Evolutionary conservation across 2,329 filamentous ascomycete species (phyloP).

Genomic region (Dothistroma septosporum): DNA sequence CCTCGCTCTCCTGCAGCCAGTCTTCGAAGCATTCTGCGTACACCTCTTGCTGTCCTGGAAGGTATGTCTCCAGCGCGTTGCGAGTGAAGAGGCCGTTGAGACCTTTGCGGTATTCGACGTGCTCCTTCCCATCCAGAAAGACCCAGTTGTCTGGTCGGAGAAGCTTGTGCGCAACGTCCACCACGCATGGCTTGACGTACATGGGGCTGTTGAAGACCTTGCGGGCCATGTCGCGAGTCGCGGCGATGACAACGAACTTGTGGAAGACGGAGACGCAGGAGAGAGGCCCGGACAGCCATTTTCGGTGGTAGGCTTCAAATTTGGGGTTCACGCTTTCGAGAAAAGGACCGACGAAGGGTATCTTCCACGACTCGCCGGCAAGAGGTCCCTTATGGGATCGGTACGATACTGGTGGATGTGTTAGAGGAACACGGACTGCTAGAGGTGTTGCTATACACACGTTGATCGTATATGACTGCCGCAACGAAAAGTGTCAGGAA

Average conservation of each 20-base stretch:
- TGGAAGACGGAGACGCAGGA: constrained; percentile 99
- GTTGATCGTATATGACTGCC: constrained; percentile 81
- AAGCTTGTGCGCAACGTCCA: constrained; percentile 90
- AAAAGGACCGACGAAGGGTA: constrained; percentile 75
- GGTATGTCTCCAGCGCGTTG: constrained; percentile 78
- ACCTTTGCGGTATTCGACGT: constrained; percentile 96
- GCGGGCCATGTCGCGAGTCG: constrained; percentile 87
- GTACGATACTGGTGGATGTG: constrained; percentile 41
- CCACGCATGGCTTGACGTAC: constrained; percentile 93
- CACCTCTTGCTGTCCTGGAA: constrained; percentile 87
- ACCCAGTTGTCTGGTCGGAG: constrained; percentile 93
- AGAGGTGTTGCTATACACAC: constrained; percentile 52
- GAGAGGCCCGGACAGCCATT: constrained; percentile 86
- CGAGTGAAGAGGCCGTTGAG: constrained; percentile 93
- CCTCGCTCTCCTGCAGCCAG: constrained; percentile 68
- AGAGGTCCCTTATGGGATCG: constrained; percentile 46
- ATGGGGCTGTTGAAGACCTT: constrained; percentile 93
- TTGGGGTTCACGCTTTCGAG: constrained; percentile 86
- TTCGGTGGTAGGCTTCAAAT: constrained; percentile 83
- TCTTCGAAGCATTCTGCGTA: constrained; percentile 81
- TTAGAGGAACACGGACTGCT: constrained; percentile 15
- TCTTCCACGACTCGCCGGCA: constrained; percentile 46
- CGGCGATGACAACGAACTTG: constrained; percentile 99
- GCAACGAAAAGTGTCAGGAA: constrained; percentile 65
- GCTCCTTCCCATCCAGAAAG: constrained; percentile 89